Evolutionary conservation across 441 rosid genomes (phyloP).

Genomic region (Aleurites moluccanus): DNA sequence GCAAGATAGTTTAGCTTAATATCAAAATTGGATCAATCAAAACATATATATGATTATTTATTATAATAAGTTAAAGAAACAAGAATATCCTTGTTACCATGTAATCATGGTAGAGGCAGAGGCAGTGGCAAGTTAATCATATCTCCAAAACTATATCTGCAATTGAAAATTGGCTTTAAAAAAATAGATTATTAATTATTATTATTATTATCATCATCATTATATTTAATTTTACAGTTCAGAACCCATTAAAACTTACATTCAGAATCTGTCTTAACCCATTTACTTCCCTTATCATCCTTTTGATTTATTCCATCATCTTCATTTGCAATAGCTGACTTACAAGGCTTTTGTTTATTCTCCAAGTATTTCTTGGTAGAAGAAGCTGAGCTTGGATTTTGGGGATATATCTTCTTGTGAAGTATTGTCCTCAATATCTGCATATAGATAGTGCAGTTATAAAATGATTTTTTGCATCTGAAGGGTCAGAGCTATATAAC

Average conservation of each 20-base stretch:
- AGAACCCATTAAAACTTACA: constrained; percentile 28
- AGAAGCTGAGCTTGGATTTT: constrained; percentile 25
- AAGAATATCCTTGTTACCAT: constrained; percentile 11
- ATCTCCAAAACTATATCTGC: constrained; percentile 74
- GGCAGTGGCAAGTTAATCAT: constrained; percentile 27
- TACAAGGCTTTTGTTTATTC: constrained; percentile 14
- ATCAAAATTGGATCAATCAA: background rate
- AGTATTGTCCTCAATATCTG: constrained; percentile 49
- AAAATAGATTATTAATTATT: background rate
- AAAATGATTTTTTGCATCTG: too few relatives aligned
- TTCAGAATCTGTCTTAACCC: constrained; percentile 80
- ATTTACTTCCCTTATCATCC: constrained; percentile 41
- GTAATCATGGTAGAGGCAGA: background rate
- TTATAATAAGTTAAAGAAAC: background rate
- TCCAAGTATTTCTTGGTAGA: constrained; percentile 31
- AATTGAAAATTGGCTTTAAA: constrained; percentile 2
- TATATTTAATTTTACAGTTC: background rate
- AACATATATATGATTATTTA: background rate
- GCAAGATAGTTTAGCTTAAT: background rate
- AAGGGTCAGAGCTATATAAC: too few relatives aligned
- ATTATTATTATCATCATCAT: background rate
- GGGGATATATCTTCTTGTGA: constrained; percentile 53
- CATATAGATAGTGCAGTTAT: too few relatives aligned
- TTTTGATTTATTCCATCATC: constrained; percentile 28
- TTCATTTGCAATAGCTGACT: constrained; percentile 16